Percentiles rank a stretch among this genome's conserved stretches.
Evolutionary conservation across 768 basidiomycete genomes (phyloP).

Genomic region (Podaxis sp.): DNA sequence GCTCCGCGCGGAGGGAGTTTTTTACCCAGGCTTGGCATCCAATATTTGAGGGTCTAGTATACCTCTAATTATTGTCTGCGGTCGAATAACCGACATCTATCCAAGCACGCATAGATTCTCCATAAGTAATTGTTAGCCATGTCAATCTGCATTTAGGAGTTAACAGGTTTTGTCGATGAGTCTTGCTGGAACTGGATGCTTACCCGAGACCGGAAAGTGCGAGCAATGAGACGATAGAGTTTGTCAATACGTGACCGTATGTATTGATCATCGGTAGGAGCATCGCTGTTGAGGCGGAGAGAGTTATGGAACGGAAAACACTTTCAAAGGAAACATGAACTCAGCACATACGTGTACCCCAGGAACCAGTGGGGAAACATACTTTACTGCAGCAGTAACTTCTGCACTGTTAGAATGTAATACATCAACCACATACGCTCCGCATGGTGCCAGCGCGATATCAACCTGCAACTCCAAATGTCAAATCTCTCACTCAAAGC

Average conservation of each 20-base stretch:
- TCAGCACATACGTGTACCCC: background rate
- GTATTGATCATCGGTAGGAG: constrained; percentile 54
- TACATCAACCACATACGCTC: constrained; percentile 60
- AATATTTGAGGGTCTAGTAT: background rate
- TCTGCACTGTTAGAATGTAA: constrained; percentile 63
- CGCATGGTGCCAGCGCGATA: constrained; percentile 50
- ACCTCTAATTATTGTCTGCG: background rate
- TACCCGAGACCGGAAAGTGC: constrained; percentile 52
- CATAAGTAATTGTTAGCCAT: constrained; percentile 52
- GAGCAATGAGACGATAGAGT: constrained; percentile 42
- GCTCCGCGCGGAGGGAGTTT: too few relatives aligned
- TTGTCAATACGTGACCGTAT: constrained; percentile 49
- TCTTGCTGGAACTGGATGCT: constrained; percentile 20
- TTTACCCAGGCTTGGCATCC: too few relatives aligned
- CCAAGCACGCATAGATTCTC: constrained; percentile 39
- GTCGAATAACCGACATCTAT: constrained; percentile 12
- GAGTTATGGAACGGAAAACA: constrained; percentile 43
- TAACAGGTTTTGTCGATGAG: background rate
- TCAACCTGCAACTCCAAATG: constrained; percentile 52
- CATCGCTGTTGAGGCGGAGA: constrained; percentile 39
- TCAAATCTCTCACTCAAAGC: constrained; percentile 36
- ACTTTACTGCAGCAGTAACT: constrained; percentile 55
- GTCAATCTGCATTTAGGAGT: constrained; percentile 38
- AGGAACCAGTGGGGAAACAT: constrained; percentile 16
- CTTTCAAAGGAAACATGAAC: constrained; percentile 25